Conservation (phyloP, 192 early-diverging fungal genomes). For the Geosiphon pyriformis region DNA sequence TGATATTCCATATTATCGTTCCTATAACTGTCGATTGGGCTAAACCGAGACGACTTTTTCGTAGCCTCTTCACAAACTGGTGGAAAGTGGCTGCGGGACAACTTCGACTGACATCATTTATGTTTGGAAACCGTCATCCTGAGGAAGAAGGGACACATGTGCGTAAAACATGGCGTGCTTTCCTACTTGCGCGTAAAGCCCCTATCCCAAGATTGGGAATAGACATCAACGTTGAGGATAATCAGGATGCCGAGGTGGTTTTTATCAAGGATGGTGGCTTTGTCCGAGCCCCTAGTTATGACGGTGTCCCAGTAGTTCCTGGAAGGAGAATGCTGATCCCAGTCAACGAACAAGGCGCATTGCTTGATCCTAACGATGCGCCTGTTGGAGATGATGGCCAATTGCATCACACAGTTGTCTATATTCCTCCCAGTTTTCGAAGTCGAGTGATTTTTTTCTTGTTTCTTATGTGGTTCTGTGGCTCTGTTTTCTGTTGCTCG, state of each 20-base stretch:
- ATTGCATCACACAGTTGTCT: slow-evolving; percentile 71
- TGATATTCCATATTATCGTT: slow-evolving; percentile 69
- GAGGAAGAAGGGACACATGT: slow-evolving; percentile 73
- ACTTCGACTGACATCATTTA: slow-evolving; percentile 75
- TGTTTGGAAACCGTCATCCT: slow-evolving; percentile 63
- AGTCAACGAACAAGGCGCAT: slow-evolving; percentile 50
- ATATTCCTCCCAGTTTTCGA: slow-evolving; percentile 71
- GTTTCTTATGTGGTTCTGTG: slow-evolving; percentile 51
- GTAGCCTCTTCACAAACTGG: slow-evolving; percentile 58
- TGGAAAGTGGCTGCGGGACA: slow-evolving; percentile 60
- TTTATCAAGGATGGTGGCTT: slow-evolving; percentile 61
- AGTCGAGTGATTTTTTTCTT: slow-evolving; percentile 50
- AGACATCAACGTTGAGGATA: slow-evolving; percentile 40
- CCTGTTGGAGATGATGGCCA: slow-evolving; percentile 58
- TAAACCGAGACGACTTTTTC: slow-evolving; percentile 54
- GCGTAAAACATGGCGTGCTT: slow-evolving; percentile 46
- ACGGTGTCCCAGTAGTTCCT: slow-evolving; percentile 77
- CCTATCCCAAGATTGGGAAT: slow-evolving; percentile 48
- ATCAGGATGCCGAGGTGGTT: slow-evolving; percentile 39
- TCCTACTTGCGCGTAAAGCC: slow-evolving; percentile 45
- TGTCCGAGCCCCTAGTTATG: slow-evolving; percentile 79
- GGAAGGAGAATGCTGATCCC: slow-evolving; percentile 78
- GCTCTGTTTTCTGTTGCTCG: slow-evolving; percentile 43
- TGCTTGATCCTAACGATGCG: slow-evolving; percentile 56
- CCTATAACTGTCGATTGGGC: slow-evolving; percentile 58